Conservation (phyloP, 768 basidiomycete genomes). For the Fomitopsis serialis region DNA sequence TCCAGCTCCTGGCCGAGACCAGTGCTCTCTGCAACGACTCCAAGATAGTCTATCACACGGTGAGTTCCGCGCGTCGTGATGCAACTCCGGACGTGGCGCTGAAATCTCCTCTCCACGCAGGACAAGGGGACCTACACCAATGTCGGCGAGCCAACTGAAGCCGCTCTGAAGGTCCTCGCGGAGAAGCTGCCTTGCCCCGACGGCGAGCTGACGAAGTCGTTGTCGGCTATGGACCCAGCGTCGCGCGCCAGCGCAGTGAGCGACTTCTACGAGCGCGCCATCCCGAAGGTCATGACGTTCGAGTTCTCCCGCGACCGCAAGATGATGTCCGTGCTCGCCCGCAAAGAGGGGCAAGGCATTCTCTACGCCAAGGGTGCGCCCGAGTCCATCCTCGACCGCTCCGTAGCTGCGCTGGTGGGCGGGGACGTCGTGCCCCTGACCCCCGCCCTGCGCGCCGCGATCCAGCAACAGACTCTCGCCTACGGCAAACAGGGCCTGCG, state of each 20-base stretch:
- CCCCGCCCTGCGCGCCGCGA: conserved; percentile 44
- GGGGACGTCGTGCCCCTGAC: conserved; percentile 65
- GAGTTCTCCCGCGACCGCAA: conserved; percentile 98
- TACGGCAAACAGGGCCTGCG: conserved; percentile 84
- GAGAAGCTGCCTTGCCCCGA: conserved; percentile 88
- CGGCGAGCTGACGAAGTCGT: conserved; percentile 47
- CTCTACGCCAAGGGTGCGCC: conserved; percentile 96
- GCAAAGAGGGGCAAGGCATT: conserved; percentile 59
- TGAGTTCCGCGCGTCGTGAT: conserved; percentile 34
- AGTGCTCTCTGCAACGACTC: conserved; percentile 93
- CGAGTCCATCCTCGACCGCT: conserved; percentile 89
- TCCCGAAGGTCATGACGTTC: conserved; percentile 85
- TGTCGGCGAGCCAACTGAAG: conserved; percentile 96
- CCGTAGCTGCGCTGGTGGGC: conserved; percentile 66
- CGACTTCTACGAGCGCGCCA: conserved; percentile 69
- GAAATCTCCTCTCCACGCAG: conserved; percentile 30
- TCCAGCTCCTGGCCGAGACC: conserved; percentile 87
- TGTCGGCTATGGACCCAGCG: conserved; percentile 49
- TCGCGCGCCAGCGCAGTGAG: conserved; percentile 80
- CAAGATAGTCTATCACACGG: conserved; percentile 78
- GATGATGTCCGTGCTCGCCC: conserved; percentile 97
- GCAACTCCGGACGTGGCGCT: neutral
- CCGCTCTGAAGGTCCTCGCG: conserved; percentile 88
- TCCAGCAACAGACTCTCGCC: conserved; percentile 60
- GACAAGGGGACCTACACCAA: conserved; percentile 76